Conservation (phyloP, 2,329 filamentous ascomycete species). For the Diaporthe nobilis region DNA sequence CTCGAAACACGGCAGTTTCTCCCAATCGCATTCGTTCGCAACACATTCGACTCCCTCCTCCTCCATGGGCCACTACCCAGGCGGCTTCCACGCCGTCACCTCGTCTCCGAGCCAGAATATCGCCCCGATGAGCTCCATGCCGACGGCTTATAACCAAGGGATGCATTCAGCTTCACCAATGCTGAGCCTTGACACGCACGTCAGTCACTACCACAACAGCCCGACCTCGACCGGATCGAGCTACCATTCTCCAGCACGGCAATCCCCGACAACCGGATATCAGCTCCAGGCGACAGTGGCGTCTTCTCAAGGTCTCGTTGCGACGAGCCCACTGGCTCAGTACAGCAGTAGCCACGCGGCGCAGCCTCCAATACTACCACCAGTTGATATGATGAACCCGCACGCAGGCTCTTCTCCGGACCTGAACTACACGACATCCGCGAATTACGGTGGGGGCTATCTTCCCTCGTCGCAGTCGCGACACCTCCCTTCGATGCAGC, state of each 20-base stretch:
- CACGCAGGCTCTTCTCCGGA: slow-evolving; percentile 39
- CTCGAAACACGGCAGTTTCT: slow-evolving; percentile 40
- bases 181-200: slow-evolving; percentile 39
- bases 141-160: slow-evolving; percentile 27
- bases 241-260: slow-evolving; percentile 41
- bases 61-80: slow-evolving; percentile 35
- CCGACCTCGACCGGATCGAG: slow-evolving; percentile 40
- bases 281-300: slow-evolving; percentile 31
- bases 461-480: slow-evolving; percentile 36
- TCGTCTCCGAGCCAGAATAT: slow-evolving; percentile 39
- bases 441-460: slow-evolving; percentile 38
- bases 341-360: slow-evolving; percentile 39
- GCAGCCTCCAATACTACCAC: slow-evolving; percentile 34
- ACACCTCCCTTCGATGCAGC: slow-evolving; percentile 36
- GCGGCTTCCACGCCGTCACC: slow-evolving; percentile 37
- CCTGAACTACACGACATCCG: slow-evolving; percentile 41
- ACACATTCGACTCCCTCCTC: slow-evolving; percentile 39
- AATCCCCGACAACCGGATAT: slow-evolving; percentile 39
- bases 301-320: slow-evolving; percentile 36
- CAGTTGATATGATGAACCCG: slow-evolving; percentile 38
- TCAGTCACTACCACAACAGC: slow-evolving; percentile 38
- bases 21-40: slow-evolving; percentile 37
- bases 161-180: slow-evolving; percentile 35
- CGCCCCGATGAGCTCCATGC: slow-evolving; percentile 38
- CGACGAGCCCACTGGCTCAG: slow-evolving; percentile 38